phyloP scores from a whole-genome alignment of 306 rosid genomes.

The Vigna angularis region DNA sequence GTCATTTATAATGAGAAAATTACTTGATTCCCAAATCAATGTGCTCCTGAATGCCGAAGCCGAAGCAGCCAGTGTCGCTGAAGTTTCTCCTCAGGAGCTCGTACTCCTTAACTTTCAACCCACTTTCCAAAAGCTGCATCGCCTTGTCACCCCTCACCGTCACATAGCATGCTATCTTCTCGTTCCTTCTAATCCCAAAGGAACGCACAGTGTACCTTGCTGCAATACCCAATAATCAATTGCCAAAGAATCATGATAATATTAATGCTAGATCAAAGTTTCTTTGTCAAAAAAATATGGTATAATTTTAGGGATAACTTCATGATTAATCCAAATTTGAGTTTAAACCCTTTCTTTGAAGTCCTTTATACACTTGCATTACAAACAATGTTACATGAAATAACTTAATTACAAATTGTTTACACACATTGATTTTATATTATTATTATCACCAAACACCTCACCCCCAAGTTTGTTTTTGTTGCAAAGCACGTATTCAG shows the following conservation, averaged over 20 bases:
- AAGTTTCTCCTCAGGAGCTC: constrained; percentile 81
- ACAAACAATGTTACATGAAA: too few relatives aligned
- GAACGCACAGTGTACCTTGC: constrained; percentile 85
- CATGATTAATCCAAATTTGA: too few relatives aligned
- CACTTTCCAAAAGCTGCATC: constrained; percentile 85
- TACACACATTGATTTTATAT: too few relatives aligned
- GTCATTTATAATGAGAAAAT: background rate
- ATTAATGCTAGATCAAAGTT: background rate
- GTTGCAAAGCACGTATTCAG: too few relatives aligned
- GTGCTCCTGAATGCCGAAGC: constrained; percentile 94
- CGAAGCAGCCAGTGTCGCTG: constrained; percentile 85
- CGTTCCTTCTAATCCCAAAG: constrained; percentile 83
- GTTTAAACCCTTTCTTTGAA: too few relatives aligned
- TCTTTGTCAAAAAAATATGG: too few relatives aligned
- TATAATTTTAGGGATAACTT: too few relatives aligned
- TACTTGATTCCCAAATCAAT: constrained; percentile 88
- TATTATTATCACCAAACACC: too few relatives aligned
- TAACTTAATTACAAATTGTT: too few relatives aligned
- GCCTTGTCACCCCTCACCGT: constrained; percentile 93
- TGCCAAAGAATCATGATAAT: background rate
- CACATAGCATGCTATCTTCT: constrained; percentile 87
- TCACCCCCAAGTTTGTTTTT: too few relatives aligned
- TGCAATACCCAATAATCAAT: constrained; percentile 30
- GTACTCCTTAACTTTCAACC: constrained; percentile 86
- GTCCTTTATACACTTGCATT: too few relatives aligned